Base-by-base conservation (phyloP, 2,329 filamentous ascomycete genomes). In the Bipolaris cookei region DNA sequence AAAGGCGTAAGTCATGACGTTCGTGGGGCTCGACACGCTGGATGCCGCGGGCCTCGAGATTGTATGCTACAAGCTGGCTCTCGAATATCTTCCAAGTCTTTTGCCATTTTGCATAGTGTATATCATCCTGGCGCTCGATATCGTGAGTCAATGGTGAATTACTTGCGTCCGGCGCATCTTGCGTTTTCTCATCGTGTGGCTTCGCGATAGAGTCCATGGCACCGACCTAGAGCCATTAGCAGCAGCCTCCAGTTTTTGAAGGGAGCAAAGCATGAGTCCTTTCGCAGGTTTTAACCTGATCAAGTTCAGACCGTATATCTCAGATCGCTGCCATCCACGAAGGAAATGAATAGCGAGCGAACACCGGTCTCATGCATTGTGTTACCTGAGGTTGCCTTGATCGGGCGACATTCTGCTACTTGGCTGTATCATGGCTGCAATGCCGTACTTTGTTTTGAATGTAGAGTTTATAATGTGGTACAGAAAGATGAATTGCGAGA, bases 1-100 rank as follows among this genome's bases (percentile, higher is more conserved):
- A 62, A 62, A 79, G 77, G 16, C 77, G 77, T 48, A 84, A 68
- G 45, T 80, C 79, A 62, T 85, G 82, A 16, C 85, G 82, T 65
- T 87, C 83, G 50, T 83, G 72, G 0, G 80, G 76, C 49, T 81
- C 77, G 1, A 88, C 85, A 20, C 85, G 81, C 66, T 86, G 79
- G 45, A 88, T 87, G 7, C 86, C 86, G 43, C 86, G 81, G 11
- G 83, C 80, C 68, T 88, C 86, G 44, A 86, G 75, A 58, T 85
- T 86, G 71, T 83, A 84, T 54, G 76, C 77, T 2, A 78, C 69
- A 6, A 82, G 64, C n/a, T 73, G 77, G 38, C 66, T 68, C 65
- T 82, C 79, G 37, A 81, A 76, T 3, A 65, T 45, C 47, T 66
- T 68, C 68, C 69, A 74, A 23, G 43, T 54, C 18, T 52, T 43